Evolutionary conservation across 805 yeast species (phyloP), one percentile per base, ranked within the genome.

Genomic region (Yarrowia yakushimensis): DNA sequence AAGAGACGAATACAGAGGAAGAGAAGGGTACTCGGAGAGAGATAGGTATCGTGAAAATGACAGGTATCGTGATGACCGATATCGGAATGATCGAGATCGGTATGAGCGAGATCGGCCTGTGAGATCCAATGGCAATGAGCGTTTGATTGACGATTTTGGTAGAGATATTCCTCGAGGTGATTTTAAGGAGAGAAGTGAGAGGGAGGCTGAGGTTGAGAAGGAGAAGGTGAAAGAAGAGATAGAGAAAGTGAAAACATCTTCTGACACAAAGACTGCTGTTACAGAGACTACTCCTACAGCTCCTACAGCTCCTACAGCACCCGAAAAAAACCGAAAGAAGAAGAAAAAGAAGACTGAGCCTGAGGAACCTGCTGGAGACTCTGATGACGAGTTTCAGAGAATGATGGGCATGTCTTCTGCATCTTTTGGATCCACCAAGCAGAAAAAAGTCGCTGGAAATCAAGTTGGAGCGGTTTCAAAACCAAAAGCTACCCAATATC

Each of bases 381-480:
- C 52, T 12, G 62, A 63, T 3, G 73, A 71, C 6, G 67, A 66
- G 20, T 70, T 75, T 72, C 67, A 72, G 34, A 69, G 76, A 60
- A 66, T 79, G 43, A 79, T 79, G 82, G 82, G 82, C 13, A 78
- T 78, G 61, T 52, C 59, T 11, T 76, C 76, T 11, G 66, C 73
- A 11, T 76, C 76, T 1, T 77, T 78, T 65, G 75, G 72, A 2
- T 67, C 75, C 18, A 77, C 81, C 22, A 78, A 78, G 65, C 76
- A 76, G 4, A 75, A 76, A 63, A 77, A 74, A 30, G 79, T 76
- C 12, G 67, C 67, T 18, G 77, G 75, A 0, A 62, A 74, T 4
- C 72, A 74, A 55, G 66, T 66, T 9, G 67, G 73, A 4, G 78
- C 75, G 1, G 78, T 78, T 4, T 66, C 68, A 1, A 69, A 69